These are phyloP conservation scores for Cadophora sp. DNA, from an alignment of 2,329 filamentous ascomycete genomes.

Conservation along the genomic window DNA sequence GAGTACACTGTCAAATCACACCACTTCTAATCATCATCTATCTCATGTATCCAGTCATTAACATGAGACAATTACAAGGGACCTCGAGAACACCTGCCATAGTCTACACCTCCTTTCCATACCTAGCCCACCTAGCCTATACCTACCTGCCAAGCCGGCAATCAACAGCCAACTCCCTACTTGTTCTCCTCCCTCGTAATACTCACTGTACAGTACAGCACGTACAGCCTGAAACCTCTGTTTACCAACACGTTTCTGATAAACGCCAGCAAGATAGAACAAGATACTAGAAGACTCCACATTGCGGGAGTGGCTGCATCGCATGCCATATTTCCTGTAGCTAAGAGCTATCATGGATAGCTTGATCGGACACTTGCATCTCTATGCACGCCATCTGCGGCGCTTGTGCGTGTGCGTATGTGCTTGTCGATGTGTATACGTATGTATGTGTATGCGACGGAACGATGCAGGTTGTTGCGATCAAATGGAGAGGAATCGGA, in stretches of 20 bases:
- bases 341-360: not conserved
- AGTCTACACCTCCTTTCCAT: no score
- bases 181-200: no score
- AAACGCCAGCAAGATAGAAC: not conserved
- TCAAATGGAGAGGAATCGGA: not conserved
- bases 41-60: no score
- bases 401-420: not conserved
- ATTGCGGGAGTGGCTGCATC: slow-evolving; percentile 7
- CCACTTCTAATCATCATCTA: no score
- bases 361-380: not conserved
- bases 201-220: no score
- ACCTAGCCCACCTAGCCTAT: no score
- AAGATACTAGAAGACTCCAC: not conserved
- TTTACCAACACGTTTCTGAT: not conserved
- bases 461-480: not conserved
- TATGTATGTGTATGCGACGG: not conserved
- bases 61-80: no score
- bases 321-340: not conserved
- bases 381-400: not conserved
- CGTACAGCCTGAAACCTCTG: no score
- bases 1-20: no score
- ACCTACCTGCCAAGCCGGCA: no score
- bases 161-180: no score
- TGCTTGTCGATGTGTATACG: not conserved
- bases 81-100: no score